phyloP scores from a whole-genome alignment of 352 stramenopile species.

The Phytopythium sindhum region DNA sequence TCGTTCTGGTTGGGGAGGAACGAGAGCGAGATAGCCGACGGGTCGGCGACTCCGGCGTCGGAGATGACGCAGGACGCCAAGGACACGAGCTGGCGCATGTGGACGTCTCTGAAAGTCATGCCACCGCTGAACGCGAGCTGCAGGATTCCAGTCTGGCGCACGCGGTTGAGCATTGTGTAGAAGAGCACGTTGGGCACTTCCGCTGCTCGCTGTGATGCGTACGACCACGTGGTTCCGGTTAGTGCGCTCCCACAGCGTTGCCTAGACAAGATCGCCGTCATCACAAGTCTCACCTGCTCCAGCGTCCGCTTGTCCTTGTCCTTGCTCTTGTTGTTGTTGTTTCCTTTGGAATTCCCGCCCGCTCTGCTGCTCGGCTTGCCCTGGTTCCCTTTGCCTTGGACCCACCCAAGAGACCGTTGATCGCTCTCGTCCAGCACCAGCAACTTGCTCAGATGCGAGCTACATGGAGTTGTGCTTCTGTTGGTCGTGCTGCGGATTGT shows the following conservation, averaged over 20 bases:
- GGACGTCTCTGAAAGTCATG: conserved; percentile 30
- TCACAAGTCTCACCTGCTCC: conserved; percentile 44
- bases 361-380: background rate
- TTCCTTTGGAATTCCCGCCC: background rate
- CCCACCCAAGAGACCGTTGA: background rate
- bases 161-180: conserved; percentile 67
- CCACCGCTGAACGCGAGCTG: conserved; percentile 53
- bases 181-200: conserved; percentile 67
- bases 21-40: background rate
- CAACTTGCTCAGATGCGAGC: background rate
- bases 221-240: background rate
- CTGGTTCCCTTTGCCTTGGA: background rate
- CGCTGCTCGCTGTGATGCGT: conserved; percentile 22
- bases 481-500: conserved; percentile 27
- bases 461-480: background rate
- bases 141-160: conserved; percentile 58
- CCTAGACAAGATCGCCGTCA: background rate
- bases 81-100: conserved; percentile 56
- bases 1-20: conserved; percentile 31
- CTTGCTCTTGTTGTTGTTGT: conserved; percentile 1
- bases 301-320: conserved; percentile 20
- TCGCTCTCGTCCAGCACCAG: conserved; percentile 1
- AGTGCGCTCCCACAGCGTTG: background rate
- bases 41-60: conserved; percentile 26
- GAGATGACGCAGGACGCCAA: conserved; percentile 60